A percentile compares a stretch with the other conserved stretches of the same genome.
These are phyloP conservation scores for Thalia dealbata DNA, from an alignment of 176 grass and related monocot genomes.

Conservation along the genomic window DNA sequence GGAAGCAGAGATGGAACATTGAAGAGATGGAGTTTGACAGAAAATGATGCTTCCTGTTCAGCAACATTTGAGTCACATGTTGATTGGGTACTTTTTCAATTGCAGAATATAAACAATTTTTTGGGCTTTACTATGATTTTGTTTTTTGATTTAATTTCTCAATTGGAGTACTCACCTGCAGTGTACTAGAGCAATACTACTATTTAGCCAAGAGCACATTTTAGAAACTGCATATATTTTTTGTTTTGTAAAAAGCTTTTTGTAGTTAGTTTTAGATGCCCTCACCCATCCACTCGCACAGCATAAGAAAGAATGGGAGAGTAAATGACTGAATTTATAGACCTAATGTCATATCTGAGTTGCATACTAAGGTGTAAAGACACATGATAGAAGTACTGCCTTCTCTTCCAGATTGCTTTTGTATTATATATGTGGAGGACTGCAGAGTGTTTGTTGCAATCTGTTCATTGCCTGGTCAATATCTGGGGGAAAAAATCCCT, in stretches of 20 bases:
- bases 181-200: background rate
- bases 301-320: too few species aligned
- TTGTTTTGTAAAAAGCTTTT: too few species aligned
- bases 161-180: background rate
- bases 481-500: background rate
- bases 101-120: slow-evolving; percentile 7
- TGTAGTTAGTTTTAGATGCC: too few species aligned
- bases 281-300: too few species aligned
- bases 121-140: background rate
- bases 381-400: too few species aligned
- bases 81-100: slow-evolving; percentile 63
- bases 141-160: background rate
- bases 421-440: background rate
- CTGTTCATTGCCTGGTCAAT: background rate
- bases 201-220: background rate
- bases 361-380: too few species aligned
- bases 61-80: slow-evolving; percentile 97
- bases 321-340: too few species aligned
- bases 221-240: background rate
- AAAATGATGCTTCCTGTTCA: slow-evolving; percentile 53
- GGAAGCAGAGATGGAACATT: slow-evolving; percentile 90
- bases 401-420: too few species aligned
- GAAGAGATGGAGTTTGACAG: slow-evolving; percentile 79
- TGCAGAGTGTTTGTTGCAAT: background rate
- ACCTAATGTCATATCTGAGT: too few species aligned